Conservation (phyloP, 169 alveolate genomes). For the Plasmodium gallinaceum region DNA sequence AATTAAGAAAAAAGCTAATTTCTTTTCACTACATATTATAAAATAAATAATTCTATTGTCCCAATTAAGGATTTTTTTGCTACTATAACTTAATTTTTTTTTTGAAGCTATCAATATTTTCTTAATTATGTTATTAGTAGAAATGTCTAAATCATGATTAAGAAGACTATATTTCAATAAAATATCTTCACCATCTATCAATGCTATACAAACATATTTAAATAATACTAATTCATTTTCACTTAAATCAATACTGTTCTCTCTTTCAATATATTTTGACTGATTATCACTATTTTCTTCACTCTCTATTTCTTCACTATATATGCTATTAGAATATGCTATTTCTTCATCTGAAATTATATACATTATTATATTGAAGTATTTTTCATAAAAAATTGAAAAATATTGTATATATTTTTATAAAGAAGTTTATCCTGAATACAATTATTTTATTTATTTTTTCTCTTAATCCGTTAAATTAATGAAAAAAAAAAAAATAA, state of each 20-base stretch:
- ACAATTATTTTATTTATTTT: too few relatives aligned
- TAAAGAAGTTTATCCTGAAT: too few relatives aligned
- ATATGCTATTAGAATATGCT: conserved; percentile 40
- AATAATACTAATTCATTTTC: conserved; percentile 20
- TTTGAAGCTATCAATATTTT: conserved; percentile 53
- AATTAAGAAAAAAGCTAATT: conserved; percentile 62
- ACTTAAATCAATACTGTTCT: background rate
- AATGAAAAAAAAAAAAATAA: too few relatives aligned
- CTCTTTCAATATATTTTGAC: conserved; percentile 16
- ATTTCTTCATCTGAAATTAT: conserved; percentile 59
- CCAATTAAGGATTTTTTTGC: conserved; percentile 73
- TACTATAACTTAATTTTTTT: conserved; percentile 54
- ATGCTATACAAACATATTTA: conserved; percentile 70
- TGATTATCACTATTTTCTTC: conserved; percentile 32
- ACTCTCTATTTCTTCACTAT: conserved; percentile 50
- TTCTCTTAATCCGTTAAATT: too few relatives aligned
- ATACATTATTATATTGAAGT: conserved; percentile 16
- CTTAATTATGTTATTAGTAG: conserved; percentile 49
- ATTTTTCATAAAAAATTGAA: too few relatives aligned
- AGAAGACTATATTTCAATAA: conserved; percentile 38
- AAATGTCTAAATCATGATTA: conserved; percentile 26
- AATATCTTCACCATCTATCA: conserved; percentile 54
- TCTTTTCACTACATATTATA: conserved; percentile 62
- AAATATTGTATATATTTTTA: too few relatives aligned
- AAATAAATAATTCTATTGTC: conserved; percentile 56